Evolutionary conservation across 345 rosid species (phyloP), one percentile per base, ranked within the genome.

Genomic region (Sisymbrium altissimum): DNA sequence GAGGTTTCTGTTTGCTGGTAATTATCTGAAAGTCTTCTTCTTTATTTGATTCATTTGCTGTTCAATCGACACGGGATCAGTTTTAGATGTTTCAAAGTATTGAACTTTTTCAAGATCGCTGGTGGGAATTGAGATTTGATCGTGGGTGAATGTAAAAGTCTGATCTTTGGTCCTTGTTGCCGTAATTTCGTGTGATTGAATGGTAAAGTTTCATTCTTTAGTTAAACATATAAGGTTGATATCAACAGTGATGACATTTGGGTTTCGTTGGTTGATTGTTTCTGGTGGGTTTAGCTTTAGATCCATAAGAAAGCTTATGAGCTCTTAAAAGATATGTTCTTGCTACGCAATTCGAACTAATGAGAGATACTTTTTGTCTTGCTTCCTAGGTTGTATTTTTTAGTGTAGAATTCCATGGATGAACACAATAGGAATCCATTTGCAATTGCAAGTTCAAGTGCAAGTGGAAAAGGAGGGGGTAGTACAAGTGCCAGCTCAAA

Each of bases 401-500:
- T 27, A 44, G 52, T 36, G 5, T 70, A 38, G 44, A 17, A 15
- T 54, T 40, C 35, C 0, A 77, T 77, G 80, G 50, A 50, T 71
- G 77, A 71, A 9, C 29, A 35, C 68, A 65, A 23, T 57, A 65
- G 63, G 64, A 77, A 77, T 25, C 68, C 80, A 39, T 77, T 77
- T 71, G 80, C 80, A 48, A 75, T 68, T 67, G 7, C 71, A 25
- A 70, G 66, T 70, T n/a, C 45, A 18, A 77, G 76, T 76, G 13
- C 70, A 48, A 72, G 71, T 73, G 81, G 59, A 9, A 49, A 53
- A 54, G 67, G 66, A 38, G 64, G 80, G 3, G 80, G 76, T 0
- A 85, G 83, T 84, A 87, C 87, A 40, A 91, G 98, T 79, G 82
- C 71, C 39, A 91, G 98, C 81, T 93, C 97, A 3, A 80, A 83